phyloP scores from a whole-genome alignment of 306 rosid species.

The Cicer bijugum region DNA sequence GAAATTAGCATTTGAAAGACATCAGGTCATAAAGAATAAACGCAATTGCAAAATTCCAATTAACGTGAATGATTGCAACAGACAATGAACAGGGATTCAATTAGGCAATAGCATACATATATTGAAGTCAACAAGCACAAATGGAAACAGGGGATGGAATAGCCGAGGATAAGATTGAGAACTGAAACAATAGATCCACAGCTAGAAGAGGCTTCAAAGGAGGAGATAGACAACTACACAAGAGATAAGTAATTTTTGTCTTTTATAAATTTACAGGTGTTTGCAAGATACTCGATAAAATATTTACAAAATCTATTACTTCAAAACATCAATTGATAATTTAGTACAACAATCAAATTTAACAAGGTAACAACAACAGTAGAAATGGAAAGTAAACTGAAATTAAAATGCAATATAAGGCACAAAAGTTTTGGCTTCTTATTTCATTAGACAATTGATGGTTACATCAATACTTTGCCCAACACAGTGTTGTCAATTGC shows the following conservation, averaged over 20 bases:
- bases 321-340: background rate
- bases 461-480: background rate
- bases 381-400: constrained; percentile 3
- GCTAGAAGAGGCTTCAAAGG: background rate
- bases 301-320: constrained; percentile 10
- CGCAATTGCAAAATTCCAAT: too few relatives aligned
- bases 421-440: background rate
- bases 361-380: background rate
- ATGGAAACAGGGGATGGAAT: background rate
- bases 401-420: background rate
- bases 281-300: background rate
- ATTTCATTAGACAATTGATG: constrained; percentile 3
- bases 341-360: background rate
- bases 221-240: background rate
- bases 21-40: too few relatives aligned
- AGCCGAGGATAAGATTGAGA: background rate
- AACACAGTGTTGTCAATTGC: too few relatives aligned
- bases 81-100: background rate
- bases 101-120: background rate
- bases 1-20: background rate
- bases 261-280: constrained; percentile 1
- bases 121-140: background rate
- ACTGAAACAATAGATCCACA: background rate
- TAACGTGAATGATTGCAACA: background rate
- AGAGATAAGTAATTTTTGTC: background rate